Evolutionary conservation across 768 basidiomycete genomes (phyloP).

Genomic region (Mycena chlorophos): DNA sequence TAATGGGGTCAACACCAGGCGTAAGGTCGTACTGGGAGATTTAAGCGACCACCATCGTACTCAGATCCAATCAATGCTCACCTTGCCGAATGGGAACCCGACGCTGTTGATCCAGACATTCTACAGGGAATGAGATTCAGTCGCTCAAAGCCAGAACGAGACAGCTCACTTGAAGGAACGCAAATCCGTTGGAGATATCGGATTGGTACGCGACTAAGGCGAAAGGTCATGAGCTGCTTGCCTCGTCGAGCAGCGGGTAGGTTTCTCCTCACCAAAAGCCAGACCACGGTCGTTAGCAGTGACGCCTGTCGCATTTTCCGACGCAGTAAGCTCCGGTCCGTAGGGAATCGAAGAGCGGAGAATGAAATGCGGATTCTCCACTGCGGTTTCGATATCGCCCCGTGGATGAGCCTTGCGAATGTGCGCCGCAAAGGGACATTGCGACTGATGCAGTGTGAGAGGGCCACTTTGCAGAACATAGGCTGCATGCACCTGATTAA

Average conservation of each 20-base stretch:
- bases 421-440: constrained; percentile 18
- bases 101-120: background rate
- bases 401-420: constrained; percentile 28
- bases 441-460: no score
- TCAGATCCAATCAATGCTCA: background rate
- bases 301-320: constrained; percentile 1
- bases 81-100: background rate
- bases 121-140: background rate
- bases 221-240: background rate
- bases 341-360: constrained; percentile 38
- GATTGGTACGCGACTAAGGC: constrained; percentile 6
- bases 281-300: constrained; percentile 8
- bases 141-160: background rate
- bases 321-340: constrained; percentile 24
- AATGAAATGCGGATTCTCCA: constrained; percentile 22
- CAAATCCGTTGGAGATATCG: background rate
- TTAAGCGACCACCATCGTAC: background rate
- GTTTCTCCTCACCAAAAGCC: constrained; percentile 11
- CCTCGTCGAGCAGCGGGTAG: background rate
- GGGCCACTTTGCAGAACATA: no score
- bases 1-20: constrained; percentile 11
- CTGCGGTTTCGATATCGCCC: constrained; percentile 18
- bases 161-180: constrained; percentile 13
- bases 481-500: no score
- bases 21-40: background rate